phyloP scores from a whole-genome alignment of 108 stramenopile genomes.

The Licmophora abbreviata region DNA sequence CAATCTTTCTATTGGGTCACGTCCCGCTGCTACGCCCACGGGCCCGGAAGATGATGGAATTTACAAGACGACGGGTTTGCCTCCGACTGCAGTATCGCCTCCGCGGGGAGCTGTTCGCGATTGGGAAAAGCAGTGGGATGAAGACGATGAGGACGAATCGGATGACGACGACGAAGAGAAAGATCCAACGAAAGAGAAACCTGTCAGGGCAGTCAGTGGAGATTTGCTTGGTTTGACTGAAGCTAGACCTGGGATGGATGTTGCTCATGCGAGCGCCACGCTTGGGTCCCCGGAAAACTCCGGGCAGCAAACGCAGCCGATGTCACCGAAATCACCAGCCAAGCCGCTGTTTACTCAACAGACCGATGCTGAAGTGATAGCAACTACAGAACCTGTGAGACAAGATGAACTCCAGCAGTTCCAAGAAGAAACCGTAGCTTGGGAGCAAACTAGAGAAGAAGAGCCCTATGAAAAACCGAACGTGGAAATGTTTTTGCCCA shows the following conservation, averaged over 20 bases:
- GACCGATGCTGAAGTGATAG: slow-evolving; percentile 4
- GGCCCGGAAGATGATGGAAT: slow-evolving; percentile 1
- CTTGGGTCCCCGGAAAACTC: neutral
- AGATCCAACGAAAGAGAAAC: neutral
- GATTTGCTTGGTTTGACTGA: no score
- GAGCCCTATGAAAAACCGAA: slow-evolving; percentile 42
- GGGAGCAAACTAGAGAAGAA: neutral
- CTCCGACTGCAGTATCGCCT: slow-evolving; percentile 4
- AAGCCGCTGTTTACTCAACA: neutral
- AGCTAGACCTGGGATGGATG: slow-evolving; percentile 20
- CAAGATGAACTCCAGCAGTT: slow-evolving; percentile 7
- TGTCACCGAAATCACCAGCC: neutral
- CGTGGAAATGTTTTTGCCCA: slow-evolving; percentile 74
- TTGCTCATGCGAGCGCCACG: slow-evolving; percentile 8
- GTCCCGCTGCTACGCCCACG: slow-evolving; percentile 6
- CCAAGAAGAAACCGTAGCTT: slow-evolving; percentile 17
- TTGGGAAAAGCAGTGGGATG: slow-evolving; percentile 48
- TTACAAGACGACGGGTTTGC: neutral
- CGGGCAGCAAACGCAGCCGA: slow-evolving; percentile 1
- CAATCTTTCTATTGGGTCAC: slow-evolving; percentile 19
- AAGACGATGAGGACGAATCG: slow-evolving; percentile 32
- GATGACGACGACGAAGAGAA: neutral
- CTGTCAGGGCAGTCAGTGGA: no score
- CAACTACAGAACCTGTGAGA: slow-evolving; percentile 3
- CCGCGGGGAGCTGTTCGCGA: slow-evolving; percentile 16